A percentile compares a stretch with the other conserved stretches of the same genome.
phyloP scores from a whole-genome alignment of 140 eudicot species.

The Artemisia princeps region DNA sequence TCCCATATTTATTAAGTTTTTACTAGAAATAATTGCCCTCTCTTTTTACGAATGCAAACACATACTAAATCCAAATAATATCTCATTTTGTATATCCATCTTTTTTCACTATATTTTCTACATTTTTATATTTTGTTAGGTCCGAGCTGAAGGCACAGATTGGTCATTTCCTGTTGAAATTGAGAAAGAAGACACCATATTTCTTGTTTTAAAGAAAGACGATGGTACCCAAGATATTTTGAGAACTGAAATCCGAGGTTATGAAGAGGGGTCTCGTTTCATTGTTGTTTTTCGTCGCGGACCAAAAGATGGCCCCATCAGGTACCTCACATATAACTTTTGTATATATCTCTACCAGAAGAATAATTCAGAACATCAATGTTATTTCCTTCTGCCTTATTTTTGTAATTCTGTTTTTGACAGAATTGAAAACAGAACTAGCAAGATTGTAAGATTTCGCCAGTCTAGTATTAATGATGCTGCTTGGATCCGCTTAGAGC shows the following conservation, averaged over 20 bases:
- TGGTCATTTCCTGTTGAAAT: conserved; percentile 92
- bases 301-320: conserved; percentile 68
- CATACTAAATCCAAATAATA: conserved; percentile 14
- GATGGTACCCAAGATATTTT: conserved; percentile 44
- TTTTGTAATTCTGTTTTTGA: background rate
- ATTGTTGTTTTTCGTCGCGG: conserved; percentile 79
- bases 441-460: conserved; percentile 51
- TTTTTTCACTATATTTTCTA: background rate
- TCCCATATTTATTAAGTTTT: background rate
- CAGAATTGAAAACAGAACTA: conserved; percentile 86
- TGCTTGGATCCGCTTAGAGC: conserved; percentile 52
- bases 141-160: conserved; percentile 62
- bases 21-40: background rate
- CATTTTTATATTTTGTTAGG: conserved; percentile 34
- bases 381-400: conserved; percentile 19
- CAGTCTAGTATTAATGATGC: conserved; percentile 77
- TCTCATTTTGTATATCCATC: background rate
- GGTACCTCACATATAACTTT: conserved; percentile 37
- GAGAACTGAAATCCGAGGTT: conserved; percentile 87
- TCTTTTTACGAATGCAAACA: background rate
- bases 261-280: conserved; percentile 95
- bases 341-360: background rate
- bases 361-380: conserved; percentile 5
- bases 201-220: conserved; percentile 51
- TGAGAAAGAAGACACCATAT: conserved; percentile 68